A percentile compares a stretch with the other conserved stretches of the same genome.
Conservation (phyloP, 495 filamentous ascomycete genomes). For the Clavariopsis aquatica region DNA sequence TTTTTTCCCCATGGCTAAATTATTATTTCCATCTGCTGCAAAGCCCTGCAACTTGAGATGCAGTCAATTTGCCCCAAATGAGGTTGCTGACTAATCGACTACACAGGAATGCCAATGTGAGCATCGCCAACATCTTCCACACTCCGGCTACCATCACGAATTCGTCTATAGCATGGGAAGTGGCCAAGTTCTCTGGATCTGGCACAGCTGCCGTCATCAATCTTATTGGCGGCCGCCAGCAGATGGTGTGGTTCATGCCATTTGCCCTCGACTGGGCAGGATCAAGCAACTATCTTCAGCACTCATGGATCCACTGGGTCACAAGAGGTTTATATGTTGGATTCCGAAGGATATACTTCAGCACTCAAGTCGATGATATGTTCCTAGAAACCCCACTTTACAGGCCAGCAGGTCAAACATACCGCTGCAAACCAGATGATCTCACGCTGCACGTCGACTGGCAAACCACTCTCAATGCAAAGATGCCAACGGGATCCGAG, state of each 20-base stretch:
- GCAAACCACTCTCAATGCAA: slow-evolving; percentile 53
- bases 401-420: slow-evolving; percentile 48
- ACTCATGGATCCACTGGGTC: slow-evolving; percentile 66
- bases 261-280: slow-evolving; percentile 59
- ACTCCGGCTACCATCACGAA: slow-evolving; percentile 60
- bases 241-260: slow-evolving; percentile 63
- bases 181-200: slow-evolving; percentile 55
- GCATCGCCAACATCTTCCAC: slow-evolving; percentile 58
- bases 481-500: slow-evolving; percentile 57
- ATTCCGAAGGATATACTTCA: slow-evolving; percentile 57
- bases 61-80: slow-evolving; percentile 17
- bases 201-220: slow-evolving; percentile 63
- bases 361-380: slow-evolving; percentile 69
- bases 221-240: slow-evolving; percentile 57
- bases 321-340: slow-evolving; percentile 59
- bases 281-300: slow-evolving; percentile 59
- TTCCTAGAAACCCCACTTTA: slow-evolving; percentile 60
- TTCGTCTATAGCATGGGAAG: slow-evolving; percentile 53
- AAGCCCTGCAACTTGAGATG: slow-evolving; percentile 12
- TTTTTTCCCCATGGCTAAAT: slow-evolving; percentile 6
- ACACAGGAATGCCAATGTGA: slow-evolving; percentile 46
- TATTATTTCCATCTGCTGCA: neutral
- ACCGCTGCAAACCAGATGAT: slow-evolving; percentile 55
- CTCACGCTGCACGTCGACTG: slow-evolving; percentile 53
- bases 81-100: slow-evolving; percentile 20